These are phyloP conservation scores for Halophytophthora batemanensis DNA, from an alignment of 352 stramenopile species.

Conservation along the genomic window DNA sequence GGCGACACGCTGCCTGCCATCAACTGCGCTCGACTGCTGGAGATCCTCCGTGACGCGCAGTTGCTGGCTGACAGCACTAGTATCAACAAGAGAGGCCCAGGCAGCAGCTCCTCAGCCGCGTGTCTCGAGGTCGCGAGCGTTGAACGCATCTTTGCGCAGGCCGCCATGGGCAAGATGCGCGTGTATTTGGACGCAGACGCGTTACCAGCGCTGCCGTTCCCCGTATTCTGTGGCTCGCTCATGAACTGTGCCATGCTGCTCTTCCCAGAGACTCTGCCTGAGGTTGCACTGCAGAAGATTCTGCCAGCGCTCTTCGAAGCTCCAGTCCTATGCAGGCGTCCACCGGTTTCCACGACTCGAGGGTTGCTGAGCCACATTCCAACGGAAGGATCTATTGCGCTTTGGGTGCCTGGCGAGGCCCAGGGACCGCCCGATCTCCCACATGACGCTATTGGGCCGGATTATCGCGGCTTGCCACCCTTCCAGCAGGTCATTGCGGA, in stretches of 20 bases:
- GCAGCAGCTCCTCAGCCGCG: neutral
- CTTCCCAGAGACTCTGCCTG: conserved; percentile 15
- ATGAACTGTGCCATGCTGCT: conserved; percentile 47
- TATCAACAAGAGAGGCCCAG: neutral
- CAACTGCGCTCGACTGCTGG: conserved; percentile 34
- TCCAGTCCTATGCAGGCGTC: neutral
- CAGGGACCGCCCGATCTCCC: neutral
- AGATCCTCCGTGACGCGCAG: conserved; percentile 39
- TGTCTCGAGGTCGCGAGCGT: conserved; percentile 14
- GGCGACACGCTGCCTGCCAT: conserved; percentile 49
- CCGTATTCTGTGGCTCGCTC: conserved; percentile 48
- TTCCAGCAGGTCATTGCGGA: conserved; percentile 41
- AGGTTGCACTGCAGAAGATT: conserved; percentile 13
- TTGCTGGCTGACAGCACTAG: conserved; percentile 16
- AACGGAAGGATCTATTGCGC: conserved; percentile 1
- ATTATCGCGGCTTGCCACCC: conserved; percentile 22
- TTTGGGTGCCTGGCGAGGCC: conserved; percentile 11
- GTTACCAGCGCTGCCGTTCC: conserved; percentile 48
- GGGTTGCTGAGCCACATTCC: conserved; percentile 17
- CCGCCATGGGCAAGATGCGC: conserved; percentile 54
- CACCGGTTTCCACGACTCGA: neutral
- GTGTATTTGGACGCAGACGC: conserved; percentile 50
- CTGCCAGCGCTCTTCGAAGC: conserved; percentile 12
- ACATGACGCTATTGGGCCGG: neutral
- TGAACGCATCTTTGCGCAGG: conserved; percentile 52